A percentile compares a stretch with the other conserved stretches of the same genome.
Evolutionary conservation across 1,284 basidiomycete species (phyloP).

Genomic region (Pyrrhoderma noxium): DNA sequence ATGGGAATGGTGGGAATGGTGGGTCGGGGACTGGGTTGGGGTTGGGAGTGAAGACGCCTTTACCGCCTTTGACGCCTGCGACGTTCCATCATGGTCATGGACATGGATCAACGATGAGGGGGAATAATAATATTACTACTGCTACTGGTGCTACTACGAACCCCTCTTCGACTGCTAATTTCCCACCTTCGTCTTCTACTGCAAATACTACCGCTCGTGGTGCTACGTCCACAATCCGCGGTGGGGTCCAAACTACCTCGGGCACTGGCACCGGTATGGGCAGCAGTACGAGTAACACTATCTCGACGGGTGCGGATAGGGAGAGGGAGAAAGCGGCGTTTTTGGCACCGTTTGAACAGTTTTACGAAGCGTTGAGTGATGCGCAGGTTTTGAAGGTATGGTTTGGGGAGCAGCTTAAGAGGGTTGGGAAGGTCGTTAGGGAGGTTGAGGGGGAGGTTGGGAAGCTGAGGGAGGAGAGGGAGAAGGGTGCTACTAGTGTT

Average conservation of each 20-base stretch:
- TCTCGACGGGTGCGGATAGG: conserved; percentile 16
- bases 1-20: no score
- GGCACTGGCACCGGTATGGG: no score
- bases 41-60: neutral
- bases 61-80: conserved; percentile 16
- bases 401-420: conserved; percentile 56
- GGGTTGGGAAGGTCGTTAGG: conserved; percentile 26
- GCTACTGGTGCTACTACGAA: no score
- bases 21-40: no score
- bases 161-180: no score
- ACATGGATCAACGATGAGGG: no score
- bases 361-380: conserved; percentile 73
- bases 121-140: no score
- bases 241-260: no score
- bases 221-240: no score
- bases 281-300: no score
- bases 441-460: conserved; percentile 47
- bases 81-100: conserved; percentile 9
- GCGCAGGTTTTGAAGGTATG: conserved; percentile 65
- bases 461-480: conserved; percentile 26
- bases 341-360: conserved; percentile 66
- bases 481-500: conserved; percentile 41
- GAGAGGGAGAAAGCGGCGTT: conserved; percentile 53
- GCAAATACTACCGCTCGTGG: no score
- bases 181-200: no score